A percentile compares a stretch with the other conserved stretches of the same genome.
Conservation (phyloP, 2,329 filamentous ascomycete genomes). For the Sporothrix brunneoviolacea region DNA sequence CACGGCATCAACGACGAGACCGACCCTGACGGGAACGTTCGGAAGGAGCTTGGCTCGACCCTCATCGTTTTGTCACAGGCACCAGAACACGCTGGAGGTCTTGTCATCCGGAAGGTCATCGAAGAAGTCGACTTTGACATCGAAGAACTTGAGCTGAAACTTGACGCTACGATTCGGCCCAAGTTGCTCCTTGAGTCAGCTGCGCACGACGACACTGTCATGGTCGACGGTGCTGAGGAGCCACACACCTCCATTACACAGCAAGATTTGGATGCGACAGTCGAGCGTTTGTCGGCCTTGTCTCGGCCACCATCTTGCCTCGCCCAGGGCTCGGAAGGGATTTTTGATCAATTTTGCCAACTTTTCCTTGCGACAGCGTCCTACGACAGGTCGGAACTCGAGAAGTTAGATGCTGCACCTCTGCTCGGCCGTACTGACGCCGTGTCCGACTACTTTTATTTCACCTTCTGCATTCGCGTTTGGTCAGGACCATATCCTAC, state of each 20-base stretch:
- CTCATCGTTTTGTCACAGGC: conserved; percentile 61
- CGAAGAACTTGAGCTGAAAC: conserved; percentile 65
- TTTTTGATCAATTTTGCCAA: conserved; percentile 53
- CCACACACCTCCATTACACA: conserved; percentile 13
- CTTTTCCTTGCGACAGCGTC: conserved; percentile 48
- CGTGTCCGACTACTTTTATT: conserved; percentile 56
- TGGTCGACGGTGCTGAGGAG: conserved; percentile 32
- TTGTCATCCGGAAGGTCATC: conserved; percentile 61
- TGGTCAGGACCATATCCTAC: conserved; percentile 68
- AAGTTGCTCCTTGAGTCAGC: conserved; percentile 38
- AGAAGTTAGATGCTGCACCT: conserved; percentile 47
- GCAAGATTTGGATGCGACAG: conserved; percentile 32
- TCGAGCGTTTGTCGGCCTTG: conserved; percentile 32
- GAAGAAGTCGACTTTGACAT: conserved; percentile 64
- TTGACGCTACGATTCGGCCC: conserved; percentile 63
- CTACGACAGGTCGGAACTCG: conserved; percentile 36
- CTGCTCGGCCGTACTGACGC: conserved; percentile 49
- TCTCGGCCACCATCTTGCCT: conserved; percentile 41
- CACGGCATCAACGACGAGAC: conserved; percentile 50
- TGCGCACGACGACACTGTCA: conserved; percentile 40
- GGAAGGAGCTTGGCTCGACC: conserved; percentile 58
- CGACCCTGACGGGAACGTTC: conserved; percentile 48
- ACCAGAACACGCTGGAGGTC: conserved; percentile 51
- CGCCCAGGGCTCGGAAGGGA: conserved; percentile 39
- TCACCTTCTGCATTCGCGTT: conserved; percentile 69